Percentiles rank a stretch among this genome's conserved stretches.
These are phyloP conservation scores for Borovskyia barvae DNA, from an alignment of 208 protist species.

Conservation along the genomic window DNA sequence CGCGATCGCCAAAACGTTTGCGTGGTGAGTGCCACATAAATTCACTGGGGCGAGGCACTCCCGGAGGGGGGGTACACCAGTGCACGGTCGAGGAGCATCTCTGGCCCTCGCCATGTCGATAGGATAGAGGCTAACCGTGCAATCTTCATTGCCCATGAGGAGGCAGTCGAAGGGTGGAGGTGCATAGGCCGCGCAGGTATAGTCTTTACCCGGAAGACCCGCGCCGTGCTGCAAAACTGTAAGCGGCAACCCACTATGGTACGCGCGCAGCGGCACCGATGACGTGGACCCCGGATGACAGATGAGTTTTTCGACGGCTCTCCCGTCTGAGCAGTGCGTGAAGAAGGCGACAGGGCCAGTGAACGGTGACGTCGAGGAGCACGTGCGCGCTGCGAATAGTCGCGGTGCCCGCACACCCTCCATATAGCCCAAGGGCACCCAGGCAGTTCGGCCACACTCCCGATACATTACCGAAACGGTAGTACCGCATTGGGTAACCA, in stretches of 20 bases:
- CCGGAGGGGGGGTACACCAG: not conserved
- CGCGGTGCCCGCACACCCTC: constrained; percentile 54
- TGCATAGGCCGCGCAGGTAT: constrained; percentile 50
- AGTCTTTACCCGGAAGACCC: constrained; percentile 60
- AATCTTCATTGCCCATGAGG: constrained; percentile 70
- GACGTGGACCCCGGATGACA: not conserved
- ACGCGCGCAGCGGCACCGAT: not conserved
- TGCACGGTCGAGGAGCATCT: not conserved
- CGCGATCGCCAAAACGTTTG: constrained; percentile 68
- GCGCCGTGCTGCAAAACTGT: constrained; percentile 34
- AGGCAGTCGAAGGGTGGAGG: constrained; percentile 24
- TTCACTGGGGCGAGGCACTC: constrained; percentile 14
- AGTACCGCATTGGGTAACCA: constrained; percentile 48
- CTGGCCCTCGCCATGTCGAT: not conserved
- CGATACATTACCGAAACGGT: constrained; percentile 44
- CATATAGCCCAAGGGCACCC: constrained; percentile 42
- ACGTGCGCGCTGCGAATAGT: constrained; percentile 33
- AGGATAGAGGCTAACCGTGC: constrained; percentile 37
- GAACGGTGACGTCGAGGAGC: not conserved
- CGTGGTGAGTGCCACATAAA: constrained; percentile 63
- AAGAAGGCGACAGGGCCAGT: constrained; percentile 17
- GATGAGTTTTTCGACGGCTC: constrained; percentile 5
- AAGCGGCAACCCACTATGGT: not conserved
- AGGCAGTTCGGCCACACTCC: constrained; percentile 10
- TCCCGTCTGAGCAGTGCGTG: constrained; percentile 69